phyloP scores from a whole-genome alignment of 257 asterid genomes.

The Solanum habrochaites region DNA sequence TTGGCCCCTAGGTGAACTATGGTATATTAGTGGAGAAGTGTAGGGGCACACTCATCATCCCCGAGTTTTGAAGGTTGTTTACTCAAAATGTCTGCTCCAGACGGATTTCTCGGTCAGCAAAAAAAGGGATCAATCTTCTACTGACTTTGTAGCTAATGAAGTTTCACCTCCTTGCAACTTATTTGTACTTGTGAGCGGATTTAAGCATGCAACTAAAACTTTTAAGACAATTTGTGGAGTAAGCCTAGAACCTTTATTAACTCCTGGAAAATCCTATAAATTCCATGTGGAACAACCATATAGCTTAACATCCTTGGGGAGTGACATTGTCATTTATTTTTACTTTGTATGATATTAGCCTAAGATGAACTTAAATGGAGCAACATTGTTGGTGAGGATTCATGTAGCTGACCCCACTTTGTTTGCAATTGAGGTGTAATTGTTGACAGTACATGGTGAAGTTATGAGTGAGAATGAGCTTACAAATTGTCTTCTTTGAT shows the following conservation, averaged over 20 bases:
- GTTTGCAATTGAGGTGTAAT: neutral
- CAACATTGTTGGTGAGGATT: neutral
- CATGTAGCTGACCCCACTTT: neutral
- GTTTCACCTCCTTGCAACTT: neutral
- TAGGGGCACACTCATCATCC: neutral
- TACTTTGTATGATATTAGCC: neutral
- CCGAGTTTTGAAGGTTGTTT: neutral
- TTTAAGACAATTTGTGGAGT: neutral
- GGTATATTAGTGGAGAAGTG: neutral
- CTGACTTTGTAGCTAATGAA: neutral
- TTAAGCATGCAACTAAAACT: neutral
- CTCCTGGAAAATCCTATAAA: neutral
- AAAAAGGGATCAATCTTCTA: neutral
- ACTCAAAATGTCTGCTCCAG: neutral
- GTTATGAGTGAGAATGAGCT: neutral
- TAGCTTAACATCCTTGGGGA: neutral
- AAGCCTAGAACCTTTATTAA: neutral
- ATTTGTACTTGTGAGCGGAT: neutral
- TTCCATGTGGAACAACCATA: neutral
- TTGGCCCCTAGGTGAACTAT: neutral
- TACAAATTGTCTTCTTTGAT: neutral
- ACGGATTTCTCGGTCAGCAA: neutral
- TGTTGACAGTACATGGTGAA: neutral
- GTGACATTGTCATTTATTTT: neutral
- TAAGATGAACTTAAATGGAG: neutral